Conservation (phyloP, 371 early-diverging fungal species). For the Mortierella sp. region DNA sequence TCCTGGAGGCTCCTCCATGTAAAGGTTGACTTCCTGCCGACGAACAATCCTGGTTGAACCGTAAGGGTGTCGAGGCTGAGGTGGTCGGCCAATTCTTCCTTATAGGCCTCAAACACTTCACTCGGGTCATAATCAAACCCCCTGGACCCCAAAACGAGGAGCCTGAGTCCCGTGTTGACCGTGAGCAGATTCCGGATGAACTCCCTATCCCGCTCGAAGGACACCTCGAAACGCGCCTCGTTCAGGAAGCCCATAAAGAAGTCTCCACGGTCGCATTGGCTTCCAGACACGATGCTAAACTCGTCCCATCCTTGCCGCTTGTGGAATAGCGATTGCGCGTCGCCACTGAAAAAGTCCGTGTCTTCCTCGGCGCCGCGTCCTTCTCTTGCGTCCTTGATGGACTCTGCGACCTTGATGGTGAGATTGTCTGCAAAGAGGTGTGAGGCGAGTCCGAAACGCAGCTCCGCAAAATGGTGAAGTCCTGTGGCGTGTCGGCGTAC, state of each 20-base stretch:
- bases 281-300: constrained; percentile 14
- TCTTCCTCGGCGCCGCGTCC: constrained; percentile 20
- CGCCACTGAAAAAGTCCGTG: constrained; percentile 19
- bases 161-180: not conserved
- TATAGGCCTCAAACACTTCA: not conserved
- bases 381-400: not conserved
- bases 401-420: not conserved
- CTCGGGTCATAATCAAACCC: not conserved
- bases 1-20: not conserved
- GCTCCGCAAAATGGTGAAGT: constrained; percentile 32
- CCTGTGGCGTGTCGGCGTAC: constrained; percentile 23
- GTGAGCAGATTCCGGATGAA: not conserved
- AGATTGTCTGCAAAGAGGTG: constrained; percentile 5
- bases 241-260: constrained; percentile 16
- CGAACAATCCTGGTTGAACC: constrained; percentile 1
- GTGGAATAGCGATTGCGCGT: constrained; percentile 19
- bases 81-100: not conserved
- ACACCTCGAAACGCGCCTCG: constrained; percentile 14
- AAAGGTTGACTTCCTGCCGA: not conserved
- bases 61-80: not conserved
- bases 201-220: constrained; percentile 2
- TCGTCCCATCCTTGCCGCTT: constrained; percentile 30
- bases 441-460: constrained; percentile 18
- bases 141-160: not conserved
- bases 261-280: constrained; percentile 14